Conservation (phyloP, 2,329 filamentous ascomycete genomes). For the Venturiaceae sp. region DNA sequence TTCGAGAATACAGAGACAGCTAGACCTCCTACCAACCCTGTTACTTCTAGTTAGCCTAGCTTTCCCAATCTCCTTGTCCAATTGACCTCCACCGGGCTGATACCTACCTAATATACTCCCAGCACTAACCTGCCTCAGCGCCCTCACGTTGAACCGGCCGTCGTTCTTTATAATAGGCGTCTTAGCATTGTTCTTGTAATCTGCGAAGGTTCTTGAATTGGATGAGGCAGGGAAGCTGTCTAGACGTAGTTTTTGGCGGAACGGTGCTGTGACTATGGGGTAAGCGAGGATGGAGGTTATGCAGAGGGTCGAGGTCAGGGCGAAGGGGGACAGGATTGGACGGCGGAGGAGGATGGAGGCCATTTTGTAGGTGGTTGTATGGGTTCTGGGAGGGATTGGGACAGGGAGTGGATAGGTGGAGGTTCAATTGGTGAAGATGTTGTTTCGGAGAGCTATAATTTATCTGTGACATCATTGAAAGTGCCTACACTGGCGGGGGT, state of each 20-base stretch:
- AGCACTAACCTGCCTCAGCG: slow-evolving; percentile 33
- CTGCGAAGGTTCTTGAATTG: slow-evolving; percentile 26
- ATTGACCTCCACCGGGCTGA: background rate
- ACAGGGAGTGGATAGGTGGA: background rate
- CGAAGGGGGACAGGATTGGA: slow-evolving; percentile 25
- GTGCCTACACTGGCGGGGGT: no score
- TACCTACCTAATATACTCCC: slow-evolving; percentile 35
- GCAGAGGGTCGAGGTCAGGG: slow-evolving; percentile 18
- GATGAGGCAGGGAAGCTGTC: slow-evolving; percentile 14
- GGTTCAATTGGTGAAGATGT: background rate
- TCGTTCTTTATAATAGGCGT: slow-evolving; percentile 26
- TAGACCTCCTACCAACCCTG: slow-evolving; percentile 55
- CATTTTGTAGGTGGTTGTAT: slow-evolving; percentile 22
- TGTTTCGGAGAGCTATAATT: background rate
- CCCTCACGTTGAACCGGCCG: slow-evolving; percentile 29
- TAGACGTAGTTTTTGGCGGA: slow-evolving; percentile 23
- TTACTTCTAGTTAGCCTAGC: background rate
- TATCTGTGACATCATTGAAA: background rate
- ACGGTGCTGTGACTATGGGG: slow-evolving; percentile 20
- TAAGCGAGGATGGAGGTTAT: slow-evolving; percentile 18
- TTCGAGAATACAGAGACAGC: slow-evolving; percentile 61
- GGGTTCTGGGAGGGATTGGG: background rate
- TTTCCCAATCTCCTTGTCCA: background rate
- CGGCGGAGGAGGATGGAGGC: slow-evolving; percentile 28
- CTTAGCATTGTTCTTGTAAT: slow-evolving; percentile 28